Evolutionary conservation across 352 stramenopile species (phyloP), one percentile per base, ranked within the genome.

Genomic region (Globisporangium alternatum): DNA sequence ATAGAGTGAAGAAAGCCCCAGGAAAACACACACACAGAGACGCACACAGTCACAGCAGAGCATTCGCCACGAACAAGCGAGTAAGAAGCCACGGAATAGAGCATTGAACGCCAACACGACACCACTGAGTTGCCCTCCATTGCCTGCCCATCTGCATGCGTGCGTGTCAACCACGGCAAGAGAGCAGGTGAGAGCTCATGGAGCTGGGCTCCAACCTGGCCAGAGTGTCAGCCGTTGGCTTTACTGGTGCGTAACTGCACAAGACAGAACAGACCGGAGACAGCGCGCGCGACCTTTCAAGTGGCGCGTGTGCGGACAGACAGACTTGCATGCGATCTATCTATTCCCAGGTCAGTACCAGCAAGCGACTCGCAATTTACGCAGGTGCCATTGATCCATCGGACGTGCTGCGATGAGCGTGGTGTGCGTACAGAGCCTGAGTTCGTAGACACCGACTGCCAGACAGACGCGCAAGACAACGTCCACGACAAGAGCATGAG

Each of bases 401-500:
- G 13, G 15, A 43, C 31, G 51, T 19, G 51, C 51, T 30, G 51
- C 51, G 19, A 57, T 57, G 51, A 28, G 19, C 21, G 30, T 10
- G 31, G n/a, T 19, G 5, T 22, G 10, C 30, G 33, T 25, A 33
- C n/a, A 49, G 28, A 53, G 30, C 17, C 10, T 3, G 25, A 41
- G 17, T 19, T 57, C 30, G 1, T 53, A 62, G 41, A 62, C 49
- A 22, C 25, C 28, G 7, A 56, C 49, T 39, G 4, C 53, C 35
- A 35, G n/a, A 28, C 31, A 48, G 54, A 28, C 19, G 49, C 39
- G 8, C 55, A 28, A 48, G n/a, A 60, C n/a, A 47, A 8, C 48
- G 55, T 15, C 22, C 47, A 31, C 17, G 25, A 43, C 12, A 25
- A 43, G 44, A 39, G 5, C 52, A 81, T 81, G 74, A 68, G 58